Evolutionary conservation across 2,329 filamentous ascomycete species (phyloP), one percentile per base, ranked within the genome.

Genomic region (Colletotrichum coccodes): DNA sequence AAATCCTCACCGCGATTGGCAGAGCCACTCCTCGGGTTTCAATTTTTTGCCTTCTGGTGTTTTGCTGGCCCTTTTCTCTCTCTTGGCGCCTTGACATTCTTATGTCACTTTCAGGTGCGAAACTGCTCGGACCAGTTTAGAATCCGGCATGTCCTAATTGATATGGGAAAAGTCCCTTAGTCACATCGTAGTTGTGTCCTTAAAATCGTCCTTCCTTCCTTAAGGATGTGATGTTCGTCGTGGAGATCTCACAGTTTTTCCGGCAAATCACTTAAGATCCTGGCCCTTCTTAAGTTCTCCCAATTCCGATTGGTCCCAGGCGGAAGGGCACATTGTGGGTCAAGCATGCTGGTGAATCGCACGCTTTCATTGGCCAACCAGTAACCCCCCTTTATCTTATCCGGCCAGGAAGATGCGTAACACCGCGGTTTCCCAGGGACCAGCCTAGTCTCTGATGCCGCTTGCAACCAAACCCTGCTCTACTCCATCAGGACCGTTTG

Each of bases 1-100:
- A 73, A 73, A 66, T 66, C 62, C 66, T 64, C 54, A 66, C 36
- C 26, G 42, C 66, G 54, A 66, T 69, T 60, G 44, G 44, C 21
- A 30, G 18, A 50, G 44, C 44, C 57, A 30, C 8, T 49, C 9
- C 0, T 1, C 32, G 44, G 32, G 57, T 49, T 40, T 40, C 4
- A 8, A 16, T 14, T 36, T 60, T 60, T 30, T 36, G 14, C 21
- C 2, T 28, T 21, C 26, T 3, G 6, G n/a, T 11, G n/a, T n/a
- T n/a, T n/a, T n/a, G n/a, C n/a, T n/a, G n/a, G n/a, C n/a, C n/a
- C n/a, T n/a, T n/a, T n/a, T n/a, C n/a, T n/a, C n/a, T n/a, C n/a
- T n/a, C n/a, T n/a, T n/a, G n/a, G n/a, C n/a, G n/a, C 11, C 30
- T 44, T 32, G 34, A n/a, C 21, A 42, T 12, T n/a, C 12, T 3